These are phyloP conservation scores for Kwoniella newhampshirensis DNA, from an alignment of 768 basidiomycete genomes.

Conservation along the genomic window DNA sequence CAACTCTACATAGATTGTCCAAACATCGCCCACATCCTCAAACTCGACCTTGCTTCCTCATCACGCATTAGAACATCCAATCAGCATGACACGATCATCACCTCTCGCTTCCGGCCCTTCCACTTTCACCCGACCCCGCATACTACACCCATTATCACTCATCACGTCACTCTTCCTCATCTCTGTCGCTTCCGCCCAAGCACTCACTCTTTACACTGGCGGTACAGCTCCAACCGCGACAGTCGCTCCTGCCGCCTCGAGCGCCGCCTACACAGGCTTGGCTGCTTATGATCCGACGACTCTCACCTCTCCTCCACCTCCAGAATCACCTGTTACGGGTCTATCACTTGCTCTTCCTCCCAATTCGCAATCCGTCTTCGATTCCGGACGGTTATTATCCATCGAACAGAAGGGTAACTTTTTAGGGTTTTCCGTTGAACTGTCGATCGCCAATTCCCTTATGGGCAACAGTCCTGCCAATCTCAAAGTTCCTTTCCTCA, in stretches of 20 bases:
- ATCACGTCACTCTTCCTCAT: slow-evolving; percentile 5
- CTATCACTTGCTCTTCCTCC: slow-evolving; percentile 24
- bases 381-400: slow-evolving; percentile 47
- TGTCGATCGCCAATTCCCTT: slow-evolving; percentile 68
- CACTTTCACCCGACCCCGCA: not conserved
- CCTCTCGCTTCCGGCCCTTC: not conserved
- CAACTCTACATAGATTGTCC: no score
- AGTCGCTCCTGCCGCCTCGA: slow-evolving; percentile 7
- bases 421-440: slow-evolving; percentile 72
- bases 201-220: slow-evolving; percentile 15
- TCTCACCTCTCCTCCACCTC: slow-evolving; percentile 30
- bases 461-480: slow-evolving; percentile 52
- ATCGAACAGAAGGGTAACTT: slow-evolving; percentile 62
- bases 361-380: slow-evolving; percentile 15
- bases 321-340: slow-evolving; percentile 25
- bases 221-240: slow-evolving; percentile 9
- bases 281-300: slow-evolving; percentile 33
- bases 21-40: no score
- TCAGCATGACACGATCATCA: not conserved
- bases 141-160: not conserved
- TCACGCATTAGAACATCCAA: no score
- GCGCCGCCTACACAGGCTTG: slow-evolving; percentile 22
- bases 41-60: not conserved
- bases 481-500: slow-evolving; percentile 70
- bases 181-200: slow-evolving; percentile 5